Evolutionary conservation across 257 asterid species (phyloP), one percentile per base, ranked within the genome.

Genomic region (Primulina eburnea): DNA sequence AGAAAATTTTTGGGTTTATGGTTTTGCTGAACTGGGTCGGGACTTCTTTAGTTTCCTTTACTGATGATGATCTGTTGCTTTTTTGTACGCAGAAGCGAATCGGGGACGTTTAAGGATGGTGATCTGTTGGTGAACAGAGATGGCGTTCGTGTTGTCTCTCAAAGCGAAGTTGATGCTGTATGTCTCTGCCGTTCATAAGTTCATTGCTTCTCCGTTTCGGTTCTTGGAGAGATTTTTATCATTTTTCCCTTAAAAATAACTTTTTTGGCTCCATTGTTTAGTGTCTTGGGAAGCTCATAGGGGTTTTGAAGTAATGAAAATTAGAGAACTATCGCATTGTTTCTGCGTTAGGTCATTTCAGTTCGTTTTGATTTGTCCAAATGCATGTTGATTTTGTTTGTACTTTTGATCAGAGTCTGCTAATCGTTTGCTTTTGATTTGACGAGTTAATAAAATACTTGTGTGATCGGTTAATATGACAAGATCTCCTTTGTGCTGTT

Each of bases 21-120:
- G 1, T 56, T 8, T 65, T 47, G 38, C 7, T 40, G 65, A 30
- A 16, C n/a, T 43, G 55, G 18, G 55, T 12, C 55, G 17, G 7
- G 55, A 43, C 55, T 43, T 43, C 55, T 14, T 14, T 43, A 4
- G 5, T 43, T 14, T 43, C 55, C 18, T 11, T 43, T 12, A 3
- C n/a, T 14, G 55, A 5, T 17, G 62, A 8, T 69, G 65, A 78
- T 81, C 74, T 76, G 75, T 69, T 20, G 70, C 61, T 50, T n/a
- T 30, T 60, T 1, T 61, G 24, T 72, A 2, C 79, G 73, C 77
- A 91, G 97, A 83, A 84, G 96, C 69, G 92, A 86, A 73, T 94
- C 99, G 34, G 99, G 99, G 67, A 94, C 99, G 37, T 94, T 94
- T 71, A 94, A 83, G 89, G 92, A 89, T 85, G 99, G 98, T 30